Percentiles rank a stretch among this genome's conserved stretches.
These are phyloP conservation scores for Plantago ovata DNA, from an alignment of 257 asterid species.

Conservation along the genomic window DNA sequence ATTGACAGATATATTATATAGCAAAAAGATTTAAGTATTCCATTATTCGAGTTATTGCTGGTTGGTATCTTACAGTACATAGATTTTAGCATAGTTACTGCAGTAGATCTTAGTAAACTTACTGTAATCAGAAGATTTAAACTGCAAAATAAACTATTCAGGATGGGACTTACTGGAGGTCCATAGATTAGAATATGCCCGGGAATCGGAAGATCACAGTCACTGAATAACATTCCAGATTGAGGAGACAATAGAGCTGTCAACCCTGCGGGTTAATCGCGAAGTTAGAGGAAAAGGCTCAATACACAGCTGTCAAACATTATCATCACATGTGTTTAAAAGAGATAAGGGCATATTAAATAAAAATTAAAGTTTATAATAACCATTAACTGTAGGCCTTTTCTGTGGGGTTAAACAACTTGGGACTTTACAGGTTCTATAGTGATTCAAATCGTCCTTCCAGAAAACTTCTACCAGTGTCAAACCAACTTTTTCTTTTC, in stretches of 20 bases:
- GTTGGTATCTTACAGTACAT: too few species aligned
- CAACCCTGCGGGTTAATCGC: constrained; percentile 56
- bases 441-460: too few species aligned
- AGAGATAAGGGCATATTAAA: constrained; percentile 5
- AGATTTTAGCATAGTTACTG: too few species aligned
- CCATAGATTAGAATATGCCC: constrained; percentile 91
- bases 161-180: constrained; percentile 88
- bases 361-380: neutral
- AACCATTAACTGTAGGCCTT: neutral
- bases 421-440: neutral
- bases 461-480: too few species aligned
- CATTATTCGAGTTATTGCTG: too few species aligned
- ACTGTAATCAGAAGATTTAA: too few species aligned
- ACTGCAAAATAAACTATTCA: too few species aligned
- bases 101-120: too few species aligned
- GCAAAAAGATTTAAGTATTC: too few species aligned
- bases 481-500: too few species aligned
- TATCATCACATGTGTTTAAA: neutral
- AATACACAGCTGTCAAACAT: neutral
- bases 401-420: constrained; percentile 2
- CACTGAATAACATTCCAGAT: constrained; percentile 56
- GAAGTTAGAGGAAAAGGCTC: constrained; percentile 12
- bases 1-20: too few species aligned
- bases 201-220: constrained; percentile 69
- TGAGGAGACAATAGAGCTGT: constrained; percentile 54